A percentile compares a stretch with the other conserved stretches of the same genome.
phyloP scores from a whole-genome alignment of 1,284 basidiomycete genomes.

The Cystobasidiaceae sp. region DNA sequence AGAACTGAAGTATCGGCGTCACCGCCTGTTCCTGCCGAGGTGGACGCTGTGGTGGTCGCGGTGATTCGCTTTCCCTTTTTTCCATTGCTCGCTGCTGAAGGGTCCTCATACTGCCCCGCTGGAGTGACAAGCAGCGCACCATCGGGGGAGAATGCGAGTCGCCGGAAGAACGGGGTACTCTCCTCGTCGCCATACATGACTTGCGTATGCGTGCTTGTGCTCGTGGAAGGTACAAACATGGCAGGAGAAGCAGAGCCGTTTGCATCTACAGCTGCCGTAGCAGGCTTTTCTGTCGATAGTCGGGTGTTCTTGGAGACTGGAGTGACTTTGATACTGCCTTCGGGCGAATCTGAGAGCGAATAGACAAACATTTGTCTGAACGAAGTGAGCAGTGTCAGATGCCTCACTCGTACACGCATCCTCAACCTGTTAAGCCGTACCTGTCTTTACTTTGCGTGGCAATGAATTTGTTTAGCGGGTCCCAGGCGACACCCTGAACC shows the following conservation, averaged over 20 bases:
- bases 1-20: slow-evolving; percentile 12
- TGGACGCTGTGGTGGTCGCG: background rate
- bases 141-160: slow-evolving; percentile 89
- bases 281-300: slow-evolving; percentile 49
- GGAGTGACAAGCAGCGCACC: slow-evolving; percentile 89
- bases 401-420: background rate
- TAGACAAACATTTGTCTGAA: slow-evolving; percentile 41
- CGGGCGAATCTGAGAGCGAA: slow-evolving; percentile 32
- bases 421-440: too few species aligned
- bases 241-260: slow-evolving; percentile 41
- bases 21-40: background rate
- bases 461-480: slow-evolving; percentile 87
- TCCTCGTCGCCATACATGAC: slow-evolving; percentile 89
- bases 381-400: slow-evolving; percentile 37
- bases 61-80: background rate
- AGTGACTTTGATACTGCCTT: slow-evolving; percentile 67
- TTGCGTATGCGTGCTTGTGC: slow-evolving; percentile 52
- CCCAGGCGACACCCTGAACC: slow-evolving; percentile 95
- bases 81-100: slow-evolving; percentile 54
- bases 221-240: slow-evolving; percentile 40
- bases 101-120: slow-evolving; percentile 92
- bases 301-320: slow-evolving; percentile 73
- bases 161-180: slow-evolving; percentile 91
- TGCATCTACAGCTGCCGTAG: too few species aligned
- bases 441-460: slow-evolving; percentile 91